phyloP scores from a whole-genome alignment of 2,329 filamentous ascomycete species.

The Chaetomiaceae sp. region DNA sequence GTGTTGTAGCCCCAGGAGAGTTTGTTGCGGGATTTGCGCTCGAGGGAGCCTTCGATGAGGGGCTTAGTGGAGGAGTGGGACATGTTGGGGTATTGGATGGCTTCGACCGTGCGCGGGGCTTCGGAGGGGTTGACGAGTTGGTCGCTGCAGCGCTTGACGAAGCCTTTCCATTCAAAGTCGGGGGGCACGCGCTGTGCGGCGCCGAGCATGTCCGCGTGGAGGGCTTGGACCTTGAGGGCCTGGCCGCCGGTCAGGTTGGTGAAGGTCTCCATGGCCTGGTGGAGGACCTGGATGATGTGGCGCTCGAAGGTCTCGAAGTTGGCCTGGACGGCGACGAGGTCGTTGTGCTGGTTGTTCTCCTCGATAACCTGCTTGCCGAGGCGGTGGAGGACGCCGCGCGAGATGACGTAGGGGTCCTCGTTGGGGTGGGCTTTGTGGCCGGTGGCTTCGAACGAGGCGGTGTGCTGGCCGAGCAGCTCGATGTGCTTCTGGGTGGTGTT shows the following conservation, averaged over 20 bases:
- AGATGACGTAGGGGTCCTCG: slow-evolving; percentile 85
- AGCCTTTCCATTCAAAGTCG: slow-evolving; percentile 90
- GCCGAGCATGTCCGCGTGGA: slow-evolving; percentile 79
- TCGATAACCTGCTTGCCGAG: slow-evolving; percentile 87
- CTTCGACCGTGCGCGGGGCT: slow-evolving; percentile 66
- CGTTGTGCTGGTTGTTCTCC: slow-evolving; percentile 93
- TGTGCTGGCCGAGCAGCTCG: slow-evolving; percentile 82
- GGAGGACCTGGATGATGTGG: slow-evolving; percentile 76
- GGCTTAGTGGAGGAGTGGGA: slow-evolving; percentile 73
- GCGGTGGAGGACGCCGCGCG: slow-evolving; percentile 74
- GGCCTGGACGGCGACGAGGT: slow-evolving; percentile 85
- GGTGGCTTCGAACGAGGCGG: slow-evolving; percentile 71
- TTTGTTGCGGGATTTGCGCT: slow-evolving; percentile 87
- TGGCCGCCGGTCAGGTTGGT: slow-evolving; percentile 75
- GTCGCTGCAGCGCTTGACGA: slow-evolving; percentile 64
- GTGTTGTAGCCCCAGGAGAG: slow-evolving; percentile 70
- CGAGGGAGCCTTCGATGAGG: slow-evolving; percentile 80
- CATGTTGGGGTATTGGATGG: slow-evolving; percentile 83
- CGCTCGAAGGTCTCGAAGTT: slow-evolving; percentile 84
- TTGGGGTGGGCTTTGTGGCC: slow-evolving; percentile 64
- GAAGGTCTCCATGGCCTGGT: slow-evolving; percentile 78
- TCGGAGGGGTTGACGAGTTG: slow-evolving; percentile 74
- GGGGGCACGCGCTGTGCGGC: slow-evolving; percentile 70
- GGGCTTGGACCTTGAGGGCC: slow-evolving; percentile 70
- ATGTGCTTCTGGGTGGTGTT: slow-evolving; percentile 90